Evolutionary conservation across 2,329 filamentous ascomycete species (phyloP).

Genomic region (Lasiodiplodia gonubiensis): DNA sequence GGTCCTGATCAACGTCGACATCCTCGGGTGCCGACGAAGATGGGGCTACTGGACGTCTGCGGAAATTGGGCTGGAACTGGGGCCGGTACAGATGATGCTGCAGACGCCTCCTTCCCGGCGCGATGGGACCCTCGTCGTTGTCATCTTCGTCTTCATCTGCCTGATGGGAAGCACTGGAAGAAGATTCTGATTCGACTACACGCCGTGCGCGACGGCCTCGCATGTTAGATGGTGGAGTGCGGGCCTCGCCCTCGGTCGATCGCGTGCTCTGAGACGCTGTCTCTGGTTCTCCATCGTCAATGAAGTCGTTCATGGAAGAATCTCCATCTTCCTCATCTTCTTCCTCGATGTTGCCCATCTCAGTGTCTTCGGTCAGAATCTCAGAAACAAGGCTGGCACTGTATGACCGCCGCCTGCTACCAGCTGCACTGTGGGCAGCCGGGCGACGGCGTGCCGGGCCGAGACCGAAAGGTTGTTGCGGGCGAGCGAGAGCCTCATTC

Average conservation of each 20-base stretch:
- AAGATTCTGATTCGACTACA: slow-evolving; percentile 48
- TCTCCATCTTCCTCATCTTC: slow-evolving; percentile 48
- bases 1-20: slow-evolving; percentile 41
- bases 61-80: slow-evolving; percentile 33
- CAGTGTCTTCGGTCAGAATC: slow-evolving; percentile 43
- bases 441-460: slow-evolving; percentile 39
- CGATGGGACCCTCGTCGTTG: slow-evolving; percentile 45
- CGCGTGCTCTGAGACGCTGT: slow-evolving; percentile 37
- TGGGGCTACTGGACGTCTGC: slow-evolving; percentile 20
- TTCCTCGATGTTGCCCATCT: slow-evolving; percentile 51
- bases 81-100: slow-evolving; percentile 29
- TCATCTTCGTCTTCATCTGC: slow-evolving; percentile 46
- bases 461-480: slow-evolving; percentile 37
- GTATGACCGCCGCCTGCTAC: slow-evolving; percentile 46
- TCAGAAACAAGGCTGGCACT: slow-evolving; percentile 49
- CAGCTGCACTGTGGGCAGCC: slow-evolving; percentile 50
- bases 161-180: slow-evolving; percentile 42
- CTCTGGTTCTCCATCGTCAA: slow-evolving; percentile 41
- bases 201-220: slow-evolving; percentile 40
- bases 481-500: slow-evolving; percentile 42
- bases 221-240: slow-evolving; percentile 37
- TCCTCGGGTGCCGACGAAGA: slow-evolving; percentile 38
- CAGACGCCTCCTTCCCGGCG: slow-evolving; percentile 39
- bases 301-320: slow-evolving; percentile 51
- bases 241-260: slow-evolving; percentile 40